phyloP scores from a whole-genome alignment of 2,329 filamentous ascomycete genomes.

The Trichoderma arundinaceum region DNA sequence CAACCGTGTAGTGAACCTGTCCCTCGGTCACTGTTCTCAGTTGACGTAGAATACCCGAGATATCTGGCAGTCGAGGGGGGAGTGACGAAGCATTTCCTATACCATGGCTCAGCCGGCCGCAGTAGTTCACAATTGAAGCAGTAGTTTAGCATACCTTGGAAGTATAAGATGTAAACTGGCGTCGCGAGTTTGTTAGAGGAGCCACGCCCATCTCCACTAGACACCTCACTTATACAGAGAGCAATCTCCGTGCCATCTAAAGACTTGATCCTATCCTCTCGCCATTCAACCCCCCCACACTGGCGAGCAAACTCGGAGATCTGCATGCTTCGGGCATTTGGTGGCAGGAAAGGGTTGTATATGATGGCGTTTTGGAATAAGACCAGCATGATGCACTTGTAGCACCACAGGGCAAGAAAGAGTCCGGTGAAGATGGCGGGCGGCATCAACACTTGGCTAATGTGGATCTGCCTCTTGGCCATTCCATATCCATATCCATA shows the following conservation, averaged over 20 bases:
- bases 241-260: slow-evolving; percentile 70
- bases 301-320: slow-evolving; percentile 66
- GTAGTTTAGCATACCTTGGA: slow-evolving; percentile 53
- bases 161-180: slow-evolving; percentile 62
- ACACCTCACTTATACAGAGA: slow-evolving; percentile 59
- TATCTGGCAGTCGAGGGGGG: slow-evolving; percentile 61
- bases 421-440: slow-evolving; percentile 71
- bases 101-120: neutral
- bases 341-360: slow-evolving; percentile 78
- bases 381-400: slow-evolving; percentile 75
- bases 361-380: slow-evolving; percentile 82
- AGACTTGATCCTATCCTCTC: slow-evolving; percentile 64
- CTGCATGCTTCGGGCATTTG: slow-evolving; percentile 69
- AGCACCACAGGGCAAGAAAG: slow-evolving; percentile 66
- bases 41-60: slow-evolving; percentile 58
- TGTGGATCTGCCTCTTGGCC: slow-evolving; percentile 40
- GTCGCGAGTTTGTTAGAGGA: slow-evolving; percentile 30
- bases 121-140: neutral
- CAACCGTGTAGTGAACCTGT: slow-evolving; percentile 53
- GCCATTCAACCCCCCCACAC: slow-evolving; percentile 69
- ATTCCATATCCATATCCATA: neutral
- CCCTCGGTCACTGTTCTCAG: slow-evolving; percentile 47
- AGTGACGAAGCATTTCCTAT: slow-evolving; percentile 65
- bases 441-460: slow-evolving; percentile 59
- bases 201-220: slow-evolving; percentile 21